Evolutionary conservation across 257 asterid genomes (phyloP), one percentile per base, ranked within the genome.

Genomic region (Striga asiatica): DNA sequence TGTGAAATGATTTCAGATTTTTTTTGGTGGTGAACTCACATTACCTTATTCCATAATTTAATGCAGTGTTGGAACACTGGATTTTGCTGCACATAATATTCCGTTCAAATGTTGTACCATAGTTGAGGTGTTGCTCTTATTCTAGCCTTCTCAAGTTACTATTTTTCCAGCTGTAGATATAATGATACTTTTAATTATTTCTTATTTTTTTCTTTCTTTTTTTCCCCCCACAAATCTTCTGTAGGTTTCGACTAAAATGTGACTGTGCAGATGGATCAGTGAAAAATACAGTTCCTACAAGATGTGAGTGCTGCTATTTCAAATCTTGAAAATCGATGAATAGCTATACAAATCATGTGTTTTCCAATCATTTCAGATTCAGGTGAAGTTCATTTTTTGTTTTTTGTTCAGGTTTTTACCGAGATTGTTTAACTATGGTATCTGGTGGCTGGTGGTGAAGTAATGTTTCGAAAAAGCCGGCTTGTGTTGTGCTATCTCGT

Each of bases 11-110:
- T 27, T 27, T 27, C 5, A 27, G 7, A 3, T 7, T 27, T 7
- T 42, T 42, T 42, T 8, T 0, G 2, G 7, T 42, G 7, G 22
- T 14, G 8, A 13, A 3, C 18, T 43, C 6, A 12, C 50, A 16
- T 4, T 20, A 10, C 16, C n/a, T 21, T 8, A 4, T 20, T 47
- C 16, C 31, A 47, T 17, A 21, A 47, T 47, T 22, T 58, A n/a
- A 54, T 70, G 71, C 88, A 89, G 97, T 80, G 91, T 71, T 92
- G 98, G 98, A 88, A 93, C 71, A 84, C 83, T 74, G 98, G 98
- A 58, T 74, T 72, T 67, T 92, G 97, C 91, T 84, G 95, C 74
- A 92, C 97, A 17, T 92, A 92, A 64, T 92, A 57, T 88, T 82
- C 61, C 94, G 88, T 28, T 74, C 74, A 8, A 65, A 69, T 62